Evolutionary conservation across 148 eudicot species (phyloP).

Genomic region (Polygonum aviculare): DNA sequence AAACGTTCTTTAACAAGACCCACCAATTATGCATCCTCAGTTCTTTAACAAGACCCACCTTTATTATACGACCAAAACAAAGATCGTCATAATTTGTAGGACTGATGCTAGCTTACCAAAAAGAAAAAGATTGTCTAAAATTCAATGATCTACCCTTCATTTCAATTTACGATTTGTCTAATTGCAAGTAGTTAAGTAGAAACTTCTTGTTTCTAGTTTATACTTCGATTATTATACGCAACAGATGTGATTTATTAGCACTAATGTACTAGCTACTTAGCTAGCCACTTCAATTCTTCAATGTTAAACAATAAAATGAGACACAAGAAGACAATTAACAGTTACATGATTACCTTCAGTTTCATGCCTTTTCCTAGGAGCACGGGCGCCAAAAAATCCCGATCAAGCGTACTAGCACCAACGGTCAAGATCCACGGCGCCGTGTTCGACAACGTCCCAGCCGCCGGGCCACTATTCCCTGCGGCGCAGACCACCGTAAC

Average conservation of each 20-base stretch:
- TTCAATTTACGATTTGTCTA: background rate
- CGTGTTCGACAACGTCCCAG: constrained; percentile 3
- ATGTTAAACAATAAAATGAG: no score
- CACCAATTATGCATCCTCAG: background rate
- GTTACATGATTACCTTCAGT: background rate
- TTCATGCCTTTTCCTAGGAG: constrained; percentile 12
- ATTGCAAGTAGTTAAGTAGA: background rate
- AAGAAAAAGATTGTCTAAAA: background rate
- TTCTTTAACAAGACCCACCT: background rate
- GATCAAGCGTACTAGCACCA: constrained; percentile 17
- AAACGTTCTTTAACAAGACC: no score
- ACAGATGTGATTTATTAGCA: no score
- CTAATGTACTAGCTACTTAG: no score
- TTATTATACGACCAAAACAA: no score
- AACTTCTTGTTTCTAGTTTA: no score
- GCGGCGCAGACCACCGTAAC: constrained; percentile 15
- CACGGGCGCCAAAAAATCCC: constrained; percentile 1
- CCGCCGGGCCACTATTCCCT: constrained; percentile 15
- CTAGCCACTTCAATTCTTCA: no score
- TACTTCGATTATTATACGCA: no score
- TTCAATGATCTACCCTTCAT: background rate
- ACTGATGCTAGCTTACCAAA: background rate
- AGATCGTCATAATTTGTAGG: no score
- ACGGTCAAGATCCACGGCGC: constrained; percentile 23
- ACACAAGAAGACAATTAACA: background rate